Conservation (phyloP, 495 filamentous ascomycete genomes). For the Penicillium mononematosum region DNA sequence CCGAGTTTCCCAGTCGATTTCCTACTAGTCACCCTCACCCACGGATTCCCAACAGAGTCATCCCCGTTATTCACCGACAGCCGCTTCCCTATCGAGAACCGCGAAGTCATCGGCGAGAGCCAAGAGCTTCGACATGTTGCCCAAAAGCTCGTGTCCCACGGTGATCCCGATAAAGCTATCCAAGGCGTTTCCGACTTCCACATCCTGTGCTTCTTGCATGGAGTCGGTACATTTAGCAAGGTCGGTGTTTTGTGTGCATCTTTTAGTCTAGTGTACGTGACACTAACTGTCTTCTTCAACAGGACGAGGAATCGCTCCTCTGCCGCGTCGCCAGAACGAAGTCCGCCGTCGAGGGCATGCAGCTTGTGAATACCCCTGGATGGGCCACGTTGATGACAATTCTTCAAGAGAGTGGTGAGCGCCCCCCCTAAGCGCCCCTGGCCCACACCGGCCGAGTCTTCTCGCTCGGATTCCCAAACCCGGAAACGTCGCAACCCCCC, state of each 20-base stretch:
- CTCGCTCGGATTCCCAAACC: conserved; percentile 34
- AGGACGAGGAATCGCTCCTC: conserved; percentile 90
- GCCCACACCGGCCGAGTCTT: conserved; percentile 42
- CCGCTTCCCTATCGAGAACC: conserved; percentile 85
- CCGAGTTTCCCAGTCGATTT: conserved; percentile 96
- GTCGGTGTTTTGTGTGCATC: conserved; percentile 47
- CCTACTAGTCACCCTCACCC: conserved; percentile 90
- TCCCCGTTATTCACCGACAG: conserved; percentile 69
- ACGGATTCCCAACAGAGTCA: conserved; percentile 85
- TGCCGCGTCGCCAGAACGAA: conserved; percentile 77
- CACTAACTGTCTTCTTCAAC: conserved; percentile 15
- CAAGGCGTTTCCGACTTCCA: conserved; percentile 87
- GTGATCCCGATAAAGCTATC: conserved; percentile 61
- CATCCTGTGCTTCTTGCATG: conserved; percentile 81
- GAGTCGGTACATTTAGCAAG: conserved; percentile 77
- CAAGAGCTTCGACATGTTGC: conserved; percentile 70
- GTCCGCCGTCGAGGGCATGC: conserved; percentile 72
- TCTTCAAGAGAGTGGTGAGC: conserved; percentile 94
- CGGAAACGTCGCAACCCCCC: conserved; percentile 30
- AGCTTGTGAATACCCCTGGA: conserved; percentile 78
- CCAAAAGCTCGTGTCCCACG: conserved; percentile 57
- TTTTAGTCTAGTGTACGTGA: conserved; percentile 12
- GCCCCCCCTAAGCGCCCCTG: conserved; percentile 79
- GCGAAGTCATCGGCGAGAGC: conserved; percentile 76
- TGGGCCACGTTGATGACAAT: conserved; percentile 94